A percentile compares a stretch with the other conserved stretches of the same genome.
Conservation (phyloP, 192 early-diverging fungal species). For the Umbelopsis ramanniana region DNA sequence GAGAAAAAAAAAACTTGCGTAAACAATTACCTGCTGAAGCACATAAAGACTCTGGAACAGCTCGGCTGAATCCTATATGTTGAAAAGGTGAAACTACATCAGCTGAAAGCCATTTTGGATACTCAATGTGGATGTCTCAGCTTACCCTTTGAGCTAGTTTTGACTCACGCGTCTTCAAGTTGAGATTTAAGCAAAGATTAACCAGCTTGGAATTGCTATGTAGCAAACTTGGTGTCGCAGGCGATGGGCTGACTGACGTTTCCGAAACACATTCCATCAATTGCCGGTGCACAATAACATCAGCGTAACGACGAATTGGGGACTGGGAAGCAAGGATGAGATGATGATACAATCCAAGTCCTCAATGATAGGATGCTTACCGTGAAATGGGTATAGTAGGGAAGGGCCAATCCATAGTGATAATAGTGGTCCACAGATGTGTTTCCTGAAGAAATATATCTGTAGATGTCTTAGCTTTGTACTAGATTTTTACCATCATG, state of each 20-base stretch:
- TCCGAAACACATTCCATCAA: constrained; percentile 54
- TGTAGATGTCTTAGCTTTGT: constrained; percentile 5
- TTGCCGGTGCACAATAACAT: constrained; percentile 79
- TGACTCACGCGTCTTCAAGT: constrained; percentile 69
- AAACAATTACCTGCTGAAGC: constrained; percentile 50
- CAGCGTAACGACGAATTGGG: constrained; percentile 82
- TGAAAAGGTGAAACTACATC: not conserved
- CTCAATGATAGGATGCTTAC: constrained; percentile 33
- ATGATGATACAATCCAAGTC: not conserved
- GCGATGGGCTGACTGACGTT: not conserved
- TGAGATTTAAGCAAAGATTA: constrained; percentile 59
- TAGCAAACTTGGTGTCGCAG: not conserved
- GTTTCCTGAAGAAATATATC: constrained; percentile 69
- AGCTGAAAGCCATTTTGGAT: not conserved
- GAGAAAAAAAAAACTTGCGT: not conserved
- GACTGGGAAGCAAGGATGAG: constrained; percentile 38
- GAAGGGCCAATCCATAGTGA: constrained; percentile 79
- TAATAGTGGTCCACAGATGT: constrained; percentile 48
- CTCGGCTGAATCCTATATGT: constrained; percentile 67
- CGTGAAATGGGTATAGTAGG: constrained; percentile 83
- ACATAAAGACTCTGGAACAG: constrained; percentile 80
- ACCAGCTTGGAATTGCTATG: constrained; percentile 42
- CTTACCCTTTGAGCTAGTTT: constrained; percentile 73
- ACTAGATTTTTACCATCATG: not conserved
- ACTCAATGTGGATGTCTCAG: no score